Evolutionary conservation across 2,329 filamentous ascomycete species (phyloP), one percentile per base, ranked within the genome.

Genomic region (Bimuria novae-zelandiae): DNA sequence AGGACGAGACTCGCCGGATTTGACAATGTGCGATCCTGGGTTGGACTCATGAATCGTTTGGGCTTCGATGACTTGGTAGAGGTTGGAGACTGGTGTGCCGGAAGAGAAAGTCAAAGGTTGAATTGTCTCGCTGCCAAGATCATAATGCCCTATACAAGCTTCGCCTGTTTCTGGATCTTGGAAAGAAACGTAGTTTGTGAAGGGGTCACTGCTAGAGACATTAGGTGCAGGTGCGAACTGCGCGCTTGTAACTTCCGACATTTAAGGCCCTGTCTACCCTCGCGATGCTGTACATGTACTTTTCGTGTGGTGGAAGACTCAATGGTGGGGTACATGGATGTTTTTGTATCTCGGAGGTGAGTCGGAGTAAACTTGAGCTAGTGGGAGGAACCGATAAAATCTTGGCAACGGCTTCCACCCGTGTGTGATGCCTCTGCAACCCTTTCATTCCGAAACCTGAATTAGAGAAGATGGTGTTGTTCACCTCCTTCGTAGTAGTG

Each of bases 51-150:
- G 70, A 0, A 65, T 55, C 21, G 72, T 60, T 11, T 77, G 79
- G 1, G 76, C 73, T 56, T 80, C 75, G 54, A 84, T 82, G 8
- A 83, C 77, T 63, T 83, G 73, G 59, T 82, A 82, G 0, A 84
- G 70, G 42, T 75, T 75, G 6, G 69, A 62, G 17, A 83, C 51
- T 2, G 73, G 74, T 0, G 79, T 78, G 2, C 81, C 80, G 2
- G 79, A 82, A 4, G 57, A 47, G 57, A 80, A 81, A 3, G 69
- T 67, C 12, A 83, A 63, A 2, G 79, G 79, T 4, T 72, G 74
- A 23, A 82, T 75, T 2, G 59, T 69, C 2, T 68, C 61, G 4
- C 60, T 65, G 2, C 67, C 60, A 2, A 74, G 56, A 54, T 80
- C 70, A 8, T 76, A 68, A 61, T 79, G 75, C 8, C 79, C 78